Evolutionary conservation across 2,329 filamentous ascomycete genomes (phyloP).

Genomic region (Arthroderma uncinatum): DNA sequence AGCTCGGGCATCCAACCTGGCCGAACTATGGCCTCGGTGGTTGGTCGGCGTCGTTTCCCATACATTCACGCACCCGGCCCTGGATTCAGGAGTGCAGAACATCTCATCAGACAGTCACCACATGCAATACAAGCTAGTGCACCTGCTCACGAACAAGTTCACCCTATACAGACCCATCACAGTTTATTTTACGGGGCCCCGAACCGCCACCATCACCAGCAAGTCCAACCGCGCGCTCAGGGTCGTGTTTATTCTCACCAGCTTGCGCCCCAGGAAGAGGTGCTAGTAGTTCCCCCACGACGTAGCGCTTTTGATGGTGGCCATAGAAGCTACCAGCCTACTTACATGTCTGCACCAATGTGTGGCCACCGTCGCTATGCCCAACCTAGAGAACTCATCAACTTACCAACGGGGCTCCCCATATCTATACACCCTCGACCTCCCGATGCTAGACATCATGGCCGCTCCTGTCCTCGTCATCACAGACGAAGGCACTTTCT

Average conservation of each 20-base stretch:
- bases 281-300: neutral
- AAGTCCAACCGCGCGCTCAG: neutral
- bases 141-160: neutral
- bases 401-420: neutral
- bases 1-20: neutral
- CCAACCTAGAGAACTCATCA: neutral
- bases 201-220: neutral
- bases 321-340: neutral
- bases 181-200: neutral
- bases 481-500: neutral
- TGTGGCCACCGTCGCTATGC: neutral
- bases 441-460: neutral
- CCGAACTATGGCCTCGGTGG: neutral
- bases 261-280: neutral
- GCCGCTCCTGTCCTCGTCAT: neutral
- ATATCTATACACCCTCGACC: neutral
- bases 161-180: neutral
- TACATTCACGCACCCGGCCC: neutral
- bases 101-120: neutral
- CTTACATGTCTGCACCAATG: neutral
- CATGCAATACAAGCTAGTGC: neutral
- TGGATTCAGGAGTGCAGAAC: neutral
- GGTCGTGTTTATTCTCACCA: neutral
- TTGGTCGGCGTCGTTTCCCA: slow-evolving; percentile 1
- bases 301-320: neutral